Evolutionary conservation across 177 flowering plant genomes (phyloP).

Genomic region (Tripterygium wilfordii): DNA sequence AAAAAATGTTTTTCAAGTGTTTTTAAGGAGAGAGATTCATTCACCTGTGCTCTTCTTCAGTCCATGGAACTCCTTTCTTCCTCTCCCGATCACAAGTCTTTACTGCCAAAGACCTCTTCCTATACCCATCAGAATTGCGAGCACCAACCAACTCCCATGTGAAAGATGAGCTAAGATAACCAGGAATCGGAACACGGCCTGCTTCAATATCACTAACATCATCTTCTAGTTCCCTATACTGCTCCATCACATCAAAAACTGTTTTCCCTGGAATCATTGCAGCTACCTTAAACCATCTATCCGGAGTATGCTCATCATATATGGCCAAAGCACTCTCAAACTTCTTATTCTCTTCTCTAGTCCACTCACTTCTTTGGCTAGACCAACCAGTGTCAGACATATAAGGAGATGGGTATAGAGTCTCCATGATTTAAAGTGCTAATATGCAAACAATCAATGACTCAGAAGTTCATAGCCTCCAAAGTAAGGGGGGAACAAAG

Average conservation of each 20-base stretch:
- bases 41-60: slow-evolving; percentile 75
- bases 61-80: slow-evolving; percentile 80
- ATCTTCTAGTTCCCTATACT: slow-evolving; percentile 40
- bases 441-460: no score
- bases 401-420: slow-evolving; percentile 26
- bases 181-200: slow-evolving; percentile 45
- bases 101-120: slow-evolving; percentile 22
- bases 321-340: slow-evolving; percentile 59
- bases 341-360: slow-evolving; percentile 52
- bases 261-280: slow-evolving; percentile 53
- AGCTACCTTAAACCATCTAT: slow-evolving; percentile 52
- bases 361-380: slow-evolving; percentile 34
- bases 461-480: no score
- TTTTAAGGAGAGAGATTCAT: no score
- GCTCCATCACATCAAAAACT: slow-evolving; percentile 41
- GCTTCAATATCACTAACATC: slow-evolving; percentile 58
- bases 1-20: no score
- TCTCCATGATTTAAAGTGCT: no score
- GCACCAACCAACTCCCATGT: slow-evolving; percentile 28
- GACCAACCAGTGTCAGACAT: slow-evolving; percentile 16
- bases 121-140: slow-evolving; percentile 20
- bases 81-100: slow-evolving; percentile 45
- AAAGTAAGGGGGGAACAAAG: no score
- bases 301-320: slow-evolving; percentile 37
- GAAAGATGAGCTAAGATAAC: slow-evolving; percentile 37